phyloP scores from a whole-genome alignment of 495 filamentous ascomycete species.

The Aspergillus nidulans region DNA sequence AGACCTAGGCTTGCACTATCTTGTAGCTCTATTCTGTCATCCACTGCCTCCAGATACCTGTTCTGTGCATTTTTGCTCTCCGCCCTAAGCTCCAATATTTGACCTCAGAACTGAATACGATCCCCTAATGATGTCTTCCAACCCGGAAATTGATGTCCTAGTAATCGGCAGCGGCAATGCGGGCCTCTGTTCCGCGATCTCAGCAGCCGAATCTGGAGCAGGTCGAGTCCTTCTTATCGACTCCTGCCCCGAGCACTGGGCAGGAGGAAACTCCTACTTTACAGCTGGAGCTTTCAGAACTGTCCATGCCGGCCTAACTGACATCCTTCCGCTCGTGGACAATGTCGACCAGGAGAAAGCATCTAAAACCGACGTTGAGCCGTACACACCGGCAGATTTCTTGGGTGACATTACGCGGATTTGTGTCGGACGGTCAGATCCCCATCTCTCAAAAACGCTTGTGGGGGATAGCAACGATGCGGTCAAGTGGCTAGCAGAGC shows the following conservation, averaged over 20 bases:
- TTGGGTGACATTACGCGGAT: conserved; percentile 36
- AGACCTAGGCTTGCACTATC: no score
- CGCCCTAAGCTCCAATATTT: no score
- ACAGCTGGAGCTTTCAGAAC: conserved; percentile 55
- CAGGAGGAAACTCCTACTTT: conserved; percentile 56
- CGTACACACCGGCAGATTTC: conserved; percentile 37
- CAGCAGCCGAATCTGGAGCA: conserved; percentile 38
- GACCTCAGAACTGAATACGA: no score
- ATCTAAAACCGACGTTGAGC: conserved; percentile 38
- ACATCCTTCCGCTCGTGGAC: conserved; percentile 45
- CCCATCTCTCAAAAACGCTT: conserved; percentile 35
- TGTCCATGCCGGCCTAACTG: conserved; percentile 39
- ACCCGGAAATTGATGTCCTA: conserved; percentile 40
- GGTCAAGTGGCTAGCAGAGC: conserved; percentile 43
- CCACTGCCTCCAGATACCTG: no score
- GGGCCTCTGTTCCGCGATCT: conserved; percentile 51
- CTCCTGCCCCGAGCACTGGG: conserved; percentile 48
- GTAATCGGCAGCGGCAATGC: conserved; percentile 57
- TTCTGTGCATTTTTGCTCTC: no score
- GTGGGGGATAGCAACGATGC: conserved; percentile 22
- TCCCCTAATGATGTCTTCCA: no score
- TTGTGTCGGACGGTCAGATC: conserved; percentile 44
- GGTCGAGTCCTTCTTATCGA: conserved; percentile 45
- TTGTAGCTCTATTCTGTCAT: no score
- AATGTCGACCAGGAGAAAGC: conserved; percentile 37